Evolutionary conservation across 2,329 filamentous ascomycete species (phyloP), one percentile per base, ranked within the genome.

Genomic region (Alternaria viburni): DNA sequence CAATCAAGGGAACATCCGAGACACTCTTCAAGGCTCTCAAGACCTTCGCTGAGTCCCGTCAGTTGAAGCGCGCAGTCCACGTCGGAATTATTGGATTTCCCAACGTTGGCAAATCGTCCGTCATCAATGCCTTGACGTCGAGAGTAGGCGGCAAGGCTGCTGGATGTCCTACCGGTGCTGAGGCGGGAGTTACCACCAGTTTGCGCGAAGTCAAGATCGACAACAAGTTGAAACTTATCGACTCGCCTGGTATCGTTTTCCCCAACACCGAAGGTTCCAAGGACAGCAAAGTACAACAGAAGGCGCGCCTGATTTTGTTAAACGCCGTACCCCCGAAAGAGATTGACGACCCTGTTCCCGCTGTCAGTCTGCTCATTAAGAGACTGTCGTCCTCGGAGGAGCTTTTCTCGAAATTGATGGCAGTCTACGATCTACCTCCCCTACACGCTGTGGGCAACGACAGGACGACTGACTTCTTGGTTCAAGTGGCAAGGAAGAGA

Each of bases 71-170:
- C 59, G 91, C 93, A 57, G 89, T 97, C 73, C 94, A 92, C 19
- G 94, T 97, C 64, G 94, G 94, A 69, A 92, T 97, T 66, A 96
- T 97, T 72, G 94, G 94, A 26, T 97, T 97, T 80, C 94, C 94
- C 73, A 97, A 97, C 79, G 94, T 97, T 63, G 94, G 94, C 78
- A 97, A 97, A 84, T 97, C 93, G 26, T 97, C 93, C 54, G 93
- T 97, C 74, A 97, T 97, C 86, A 97, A 97, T 80, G 92, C 93
- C 15, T 89, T 97, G 59, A 91, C 93, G 19, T 89, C 91, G 41
- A 88, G 93, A 41, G 84, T 97, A 71, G 88, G 90, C 69, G 87
- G 89, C 60, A 89, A 87, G 74, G 85, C 86, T 70, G 85, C 86
- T 36, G 91, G 93, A 46, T 97, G 93, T 79, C 94, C 94, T 1